Evolutionary conservation across 2,329 filamentous ascomycete species (phyloP).

Genomic region (Thielaviopsis ethacetica): DNA sequence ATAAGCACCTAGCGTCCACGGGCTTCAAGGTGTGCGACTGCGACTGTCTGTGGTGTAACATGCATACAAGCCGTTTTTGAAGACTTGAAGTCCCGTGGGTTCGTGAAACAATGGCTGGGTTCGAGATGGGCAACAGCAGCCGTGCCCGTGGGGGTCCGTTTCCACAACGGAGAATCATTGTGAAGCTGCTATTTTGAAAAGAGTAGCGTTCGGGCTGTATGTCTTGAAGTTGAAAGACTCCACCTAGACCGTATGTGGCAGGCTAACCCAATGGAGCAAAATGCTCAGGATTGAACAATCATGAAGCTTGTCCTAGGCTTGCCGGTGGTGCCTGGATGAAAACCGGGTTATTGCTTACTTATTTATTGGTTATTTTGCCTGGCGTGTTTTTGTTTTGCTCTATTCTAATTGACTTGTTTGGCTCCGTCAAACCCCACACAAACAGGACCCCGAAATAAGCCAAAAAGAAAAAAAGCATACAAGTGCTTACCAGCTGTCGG

Average conservation of each 20-base stretch:
- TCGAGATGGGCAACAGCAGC: neutral
- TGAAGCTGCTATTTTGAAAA: neutral
- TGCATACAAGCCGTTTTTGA: neutral
- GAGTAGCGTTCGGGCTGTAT: neutral
- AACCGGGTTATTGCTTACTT: neutral
- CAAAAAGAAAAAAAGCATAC: neutral
- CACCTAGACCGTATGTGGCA: neutral
- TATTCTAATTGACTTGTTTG: neutral
- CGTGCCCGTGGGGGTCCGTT: neutral
- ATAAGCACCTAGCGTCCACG: neutral
- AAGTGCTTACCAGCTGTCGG: too few species aligned
- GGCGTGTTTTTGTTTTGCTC: neutral
- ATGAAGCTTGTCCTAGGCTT: neutral
- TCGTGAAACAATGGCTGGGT: neutral
- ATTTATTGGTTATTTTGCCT: neutral
- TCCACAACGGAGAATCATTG: neutral
- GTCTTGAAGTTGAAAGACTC: neutral
- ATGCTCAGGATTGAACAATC: neutral
- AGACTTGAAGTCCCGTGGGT: neutral
- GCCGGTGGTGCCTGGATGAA: neutral
- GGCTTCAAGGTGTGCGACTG: neutral
- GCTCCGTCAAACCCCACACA: neutral
- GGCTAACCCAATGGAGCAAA: neutral
- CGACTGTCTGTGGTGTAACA: neutral
- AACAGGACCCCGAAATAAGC: neutral